Evolutionary conservation across 768 basidiomycete genomes (phyloP).

Genomic region (Rhizopogon vulgaris): DNA sequence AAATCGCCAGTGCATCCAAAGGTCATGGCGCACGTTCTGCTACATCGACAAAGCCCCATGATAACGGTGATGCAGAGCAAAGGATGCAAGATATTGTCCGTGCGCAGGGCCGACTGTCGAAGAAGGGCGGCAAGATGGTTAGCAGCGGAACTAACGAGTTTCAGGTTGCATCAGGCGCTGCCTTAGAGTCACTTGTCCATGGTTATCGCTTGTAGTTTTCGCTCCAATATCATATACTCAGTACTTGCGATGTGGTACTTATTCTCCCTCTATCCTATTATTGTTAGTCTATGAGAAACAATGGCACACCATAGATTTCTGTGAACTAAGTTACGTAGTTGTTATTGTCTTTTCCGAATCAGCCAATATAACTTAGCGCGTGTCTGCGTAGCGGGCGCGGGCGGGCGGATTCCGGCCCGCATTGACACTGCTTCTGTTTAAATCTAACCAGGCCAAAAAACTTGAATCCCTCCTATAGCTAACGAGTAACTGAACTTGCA

Average conservation of each 20-base stretch:
- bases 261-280: neutral
- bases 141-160: constrained; percentile 68
- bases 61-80: constrained; percentile 52
- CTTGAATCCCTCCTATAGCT: too few species aligned
- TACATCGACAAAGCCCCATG: constrained; percentile 9
- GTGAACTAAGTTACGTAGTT: too few species aligned
- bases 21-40: constrained; percentile 1
- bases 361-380: too few species aligned
- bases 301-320: too few species aligned
- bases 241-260: neutral
- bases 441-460: too few species aligned
- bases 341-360: too few species aligned
- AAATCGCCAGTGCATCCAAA: constrained; percentile 7
- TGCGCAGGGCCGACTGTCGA: constrained; percentile 72
- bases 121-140: constrained; percentile 72
- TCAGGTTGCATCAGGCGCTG: constrained; percentile 62
- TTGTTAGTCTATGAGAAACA: too few species aligned
- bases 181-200: constrained; percentile 54
- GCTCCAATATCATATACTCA: neutral
- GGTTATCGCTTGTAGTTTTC: constrained; percentile 9
- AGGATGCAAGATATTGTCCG: constrained; percentile 87
- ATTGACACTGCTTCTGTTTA: too few species aligned
- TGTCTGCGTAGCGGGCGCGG: too few species aligned
- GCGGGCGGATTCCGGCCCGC: too few species aligned
- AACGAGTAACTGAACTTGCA: too few species aligned